Evolutionary conservation across 805 yeast species (phyloP).

Genomic region (Nakazawaea ishiwadae): DNA sequence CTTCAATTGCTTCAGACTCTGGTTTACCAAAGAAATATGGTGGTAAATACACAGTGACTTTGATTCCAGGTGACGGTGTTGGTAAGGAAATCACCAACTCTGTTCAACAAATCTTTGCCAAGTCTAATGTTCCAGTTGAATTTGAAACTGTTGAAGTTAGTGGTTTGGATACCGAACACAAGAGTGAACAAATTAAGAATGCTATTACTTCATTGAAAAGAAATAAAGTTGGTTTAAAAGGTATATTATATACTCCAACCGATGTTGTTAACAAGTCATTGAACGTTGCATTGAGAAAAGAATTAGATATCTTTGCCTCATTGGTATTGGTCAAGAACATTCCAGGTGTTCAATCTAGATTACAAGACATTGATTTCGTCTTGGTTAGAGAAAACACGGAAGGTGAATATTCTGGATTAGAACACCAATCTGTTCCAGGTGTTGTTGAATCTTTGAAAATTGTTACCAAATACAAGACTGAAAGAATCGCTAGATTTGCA

Average conservation of each 20-base stretch:
- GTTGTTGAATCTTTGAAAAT: slow-evolving; percentile 96
- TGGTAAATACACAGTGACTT: slow-evolving; percentile 88
- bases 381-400: slow-evolving; percentile 98
- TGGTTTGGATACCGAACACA: slow-evolving; percentile 37
- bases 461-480: slow-evolving; percentile 90
- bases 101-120: slow-evolving; percentile 82
- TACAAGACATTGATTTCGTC: slow-evolving; percentile 85
- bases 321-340: slow-evolving; percentile 90
- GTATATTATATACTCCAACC: slow-evolving; percentile 88
- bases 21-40: slow-evolving; percentile 89
- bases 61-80: slow-evolving; percentile 97
- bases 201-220: slow-evolving; percentile 90
- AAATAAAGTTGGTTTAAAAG: slow-evolving; percentile 95
- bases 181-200: slow-evolving; percentile 56
- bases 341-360: slow-evolving; percentile 89
- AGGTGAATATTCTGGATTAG: slow-evolving; percentile 98
- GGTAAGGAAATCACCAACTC: slow-evolving; percentile 95
- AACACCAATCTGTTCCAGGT: slow-evolving; percentile 96
- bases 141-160: slow-evolving; percentile 82
- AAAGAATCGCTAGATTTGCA: slow-evolving; percentile 96
- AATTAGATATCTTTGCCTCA: slow-evolving; percentile 92
- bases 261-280: slow-evolving; percentile 75
- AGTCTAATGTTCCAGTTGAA: slow-evolving; percentile 87
- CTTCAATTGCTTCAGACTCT: slow-evolving; percentile 56
- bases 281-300: slow-evolving; percentile 95